These are phyloP conservation scores for Boletellus sp. DNA, from an alignment of 768 basidiomycete species.

Conservation along the genomic window DNA sequence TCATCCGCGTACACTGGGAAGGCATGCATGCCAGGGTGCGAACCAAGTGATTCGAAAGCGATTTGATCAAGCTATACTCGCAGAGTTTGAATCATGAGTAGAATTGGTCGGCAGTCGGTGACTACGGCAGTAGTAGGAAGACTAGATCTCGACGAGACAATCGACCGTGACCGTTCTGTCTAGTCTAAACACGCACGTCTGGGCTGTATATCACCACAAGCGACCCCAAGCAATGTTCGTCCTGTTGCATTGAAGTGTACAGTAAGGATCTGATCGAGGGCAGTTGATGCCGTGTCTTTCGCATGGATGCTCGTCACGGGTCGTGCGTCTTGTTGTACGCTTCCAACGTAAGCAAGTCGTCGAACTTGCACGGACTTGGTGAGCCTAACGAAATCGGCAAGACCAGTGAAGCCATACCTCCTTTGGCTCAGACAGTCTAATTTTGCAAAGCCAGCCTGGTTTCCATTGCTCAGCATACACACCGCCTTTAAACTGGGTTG, in stretches of 20 bases:
- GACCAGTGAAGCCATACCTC: slow-evolving; percentile 51
- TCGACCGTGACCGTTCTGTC: slow-evolving; percentile 1
- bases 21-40: too few species aligned
- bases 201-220: slow-evolving; percentile 2
- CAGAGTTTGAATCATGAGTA: too few species aligned
- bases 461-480: not conserved
- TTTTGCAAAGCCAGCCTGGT: slow-evolving; percentile 94
- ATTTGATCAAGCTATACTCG: too few species aligned
- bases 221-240: not conserved
- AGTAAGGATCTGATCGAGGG: slow-evolving; percentile 5
- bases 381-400: not conserved
- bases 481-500: not conserved
- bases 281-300: slow-evolving; percentile 23
- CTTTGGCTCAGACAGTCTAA: slow-evolving; percentile 69
- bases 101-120: too few species aligned
- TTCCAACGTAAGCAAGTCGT: slow-evolving; percentile 66
- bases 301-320: slow-evolving; percentile 20
- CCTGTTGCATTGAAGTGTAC: slow-evolving; percentile 1
- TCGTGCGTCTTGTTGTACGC: slow-evolving; percentile 68
- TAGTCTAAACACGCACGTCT: slow-evolving; percentile 11
- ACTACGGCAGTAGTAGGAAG: too few species aligned
- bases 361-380: slow-evolving; percentile 44
- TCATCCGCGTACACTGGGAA: too few species aligned
- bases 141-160: not conserved
- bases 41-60: too few species aligned